Evolutionary conservation across 2,329 filamentous ascomycete species (phyloP).

Genomic region (Alternaria burnsii): DNA sequence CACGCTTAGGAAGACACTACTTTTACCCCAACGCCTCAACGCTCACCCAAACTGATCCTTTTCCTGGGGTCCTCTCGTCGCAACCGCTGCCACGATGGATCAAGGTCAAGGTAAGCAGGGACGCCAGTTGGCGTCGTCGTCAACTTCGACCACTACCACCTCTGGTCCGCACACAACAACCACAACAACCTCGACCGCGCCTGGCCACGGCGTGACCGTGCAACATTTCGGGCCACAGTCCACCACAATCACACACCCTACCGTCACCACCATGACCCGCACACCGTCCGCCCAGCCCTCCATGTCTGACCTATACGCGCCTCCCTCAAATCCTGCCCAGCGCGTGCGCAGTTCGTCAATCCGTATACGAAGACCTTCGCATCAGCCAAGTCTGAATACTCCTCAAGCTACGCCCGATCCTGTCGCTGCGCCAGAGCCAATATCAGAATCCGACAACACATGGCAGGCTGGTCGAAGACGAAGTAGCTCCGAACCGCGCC

Average conservation of each 20-base stretch:
- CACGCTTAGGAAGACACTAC: constrained; percentile 24
- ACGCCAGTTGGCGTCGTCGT: constrained; percentile 24
- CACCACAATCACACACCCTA: constrained; percentile 38
- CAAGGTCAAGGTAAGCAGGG: constrained; percentile 16
- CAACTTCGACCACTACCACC: constrained; percentile 33
- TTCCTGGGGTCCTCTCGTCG: neutral
- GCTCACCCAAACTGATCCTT: neutral
- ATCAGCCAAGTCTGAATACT: constrained; percentile 9
- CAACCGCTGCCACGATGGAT: constrained; percentile 22
- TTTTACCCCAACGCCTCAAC: constrained; percentile 14
- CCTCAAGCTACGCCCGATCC: constrained; percentile 7
- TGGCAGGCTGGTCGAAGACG: constrained; percentile 37
- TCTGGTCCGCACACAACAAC: constrained; percentile 41
- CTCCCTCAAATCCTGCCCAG: constrained; percentile 17
- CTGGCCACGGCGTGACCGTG: constrained; percentile 30
- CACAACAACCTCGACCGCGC: constrained; percentile 35
- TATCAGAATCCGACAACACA: constrained; percentile 18
- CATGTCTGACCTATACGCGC: constrained; percentile 15
- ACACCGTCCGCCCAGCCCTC: constrained; percentile 22
- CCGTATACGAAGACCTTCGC: constrained; percentile 35
- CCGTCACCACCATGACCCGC: constrained; percentile 40
- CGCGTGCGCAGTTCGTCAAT: constrained; percentile 38
- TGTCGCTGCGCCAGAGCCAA: constrained; percentile 1
- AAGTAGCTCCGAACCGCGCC: constrained; percentile 46
- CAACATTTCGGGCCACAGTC: constrained; percentile 34